Conservation (phyloP, 495 filamentous ascomycete genomes). For the Chaetomidium leptoderma region DNA sequence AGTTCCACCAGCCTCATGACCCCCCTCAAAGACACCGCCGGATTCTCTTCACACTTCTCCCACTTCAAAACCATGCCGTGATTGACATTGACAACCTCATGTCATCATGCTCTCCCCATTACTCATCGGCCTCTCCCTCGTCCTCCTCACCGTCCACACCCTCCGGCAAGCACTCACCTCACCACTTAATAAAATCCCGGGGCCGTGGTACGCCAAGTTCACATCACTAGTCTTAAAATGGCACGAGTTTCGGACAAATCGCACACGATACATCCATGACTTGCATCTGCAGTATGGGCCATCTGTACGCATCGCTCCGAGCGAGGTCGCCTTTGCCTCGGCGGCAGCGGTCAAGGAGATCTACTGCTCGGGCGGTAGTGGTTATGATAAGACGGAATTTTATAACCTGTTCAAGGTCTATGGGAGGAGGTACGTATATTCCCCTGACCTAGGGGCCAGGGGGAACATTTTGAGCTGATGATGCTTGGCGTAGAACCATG, state of each 20-base stretch:
- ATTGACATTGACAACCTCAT: not conserved
- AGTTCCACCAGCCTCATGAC: constrained; percentile 1
- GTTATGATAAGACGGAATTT: constrained; percentile 65
- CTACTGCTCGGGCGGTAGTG: constrained; percentile 60
- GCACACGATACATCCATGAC: constrained; percentile 52
- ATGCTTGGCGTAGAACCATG: constrained; percentile 44
- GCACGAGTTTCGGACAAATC: constrained; percentile 52
- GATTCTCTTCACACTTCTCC: no score
- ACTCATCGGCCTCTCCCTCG: constrained; percentile 19
- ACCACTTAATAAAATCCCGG: constrained; percentile 47
- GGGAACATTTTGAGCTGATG: not conserved
- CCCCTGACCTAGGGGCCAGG: no score
- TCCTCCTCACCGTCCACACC: constrained; percentile 21
- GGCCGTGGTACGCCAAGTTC: constrained; percentile 50
- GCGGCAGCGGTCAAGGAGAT: constrained; percentile 60
- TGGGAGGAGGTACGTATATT: constrained; percentile 42
- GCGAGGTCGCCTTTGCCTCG: constrained; percentile 59
- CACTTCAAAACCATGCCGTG: not conserved
- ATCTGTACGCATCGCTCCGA: constrained; percentile 54
- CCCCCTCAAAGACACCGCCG: not conserved
- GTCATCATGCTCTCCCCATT: constrained; percentile 20
- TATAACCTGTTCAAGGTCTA: constrained; percentile 61
- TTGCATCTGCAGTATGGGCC: constrained; percentile 55
- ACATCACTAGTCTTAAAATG: constrained; percentile 53
- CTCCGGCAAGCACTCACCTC: constrained; percentile 30